Base-by-base conservation (phyloP, 176 grass and related monocot genomes). In the Melocanna baccifera region DNA sequence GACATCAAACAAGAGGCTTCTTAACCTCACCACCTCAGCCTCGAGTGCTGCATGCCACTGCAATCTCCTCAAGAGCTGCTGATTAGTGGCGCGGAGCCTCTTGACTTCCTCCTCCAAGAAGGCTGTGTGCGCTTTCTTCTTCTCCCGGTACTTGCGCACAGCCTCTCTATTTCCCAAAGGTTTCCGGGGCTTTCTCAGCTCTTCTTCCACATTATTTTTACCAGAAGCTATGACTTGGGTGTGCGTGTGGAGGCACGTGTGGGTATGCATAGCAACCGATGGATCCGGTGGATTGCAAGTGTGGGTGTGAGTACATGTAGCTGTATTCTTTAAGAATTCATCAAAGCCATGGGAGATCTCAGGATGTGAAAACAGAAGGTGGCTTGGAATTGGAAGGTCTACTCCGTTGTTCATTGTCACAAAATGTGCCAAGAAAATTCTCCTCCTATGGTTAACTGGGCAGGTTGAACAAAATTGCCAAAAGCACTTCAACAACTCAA, bases 91-190 rank as follows among this genome's bases (percentile, higher is more conserved):
- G 1, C 87, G 90, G 46, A 95, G 89, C 69, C 92, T 92, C 85
- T 81, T 92, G 55, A 91, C 74, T 48, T 98, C 96, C 77, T 95
- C 96, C 79, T 98, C 93, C 59, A 98, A 81, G 74, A 88, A 98
- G 19, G 87, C 72, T 2, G 91, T 75, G 46, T 89, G 96, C 1
- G 96, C 96, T 67, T 98, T 98, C 89, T 98, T 98, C 93, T 94
- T 95, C 81, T 94, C 89, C 58, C 96, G 69, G 84, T 98, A 98
- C 87, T 95, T 98, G 70, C 91, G 91, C n/a, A 98, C 93, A 16
- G 93, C 96, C 71, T 90, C 96, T 61, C 89, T 70, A 42, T 98
- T 98, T 32, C 91, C 93, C 41, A 92, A 45, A 20, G 93, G 86
- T 67, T 77, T 90, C 47, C 81, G 65, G 20, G 40, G 55, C 37